A percentile compares a stretch with the other conserved stretches of the same genome.
These are phyloP conservation scores for Xylariaceae sp. DNA, from an alignment of 2,329 filamentous ascomycete species.

Conservation along the genomic window DNA sequence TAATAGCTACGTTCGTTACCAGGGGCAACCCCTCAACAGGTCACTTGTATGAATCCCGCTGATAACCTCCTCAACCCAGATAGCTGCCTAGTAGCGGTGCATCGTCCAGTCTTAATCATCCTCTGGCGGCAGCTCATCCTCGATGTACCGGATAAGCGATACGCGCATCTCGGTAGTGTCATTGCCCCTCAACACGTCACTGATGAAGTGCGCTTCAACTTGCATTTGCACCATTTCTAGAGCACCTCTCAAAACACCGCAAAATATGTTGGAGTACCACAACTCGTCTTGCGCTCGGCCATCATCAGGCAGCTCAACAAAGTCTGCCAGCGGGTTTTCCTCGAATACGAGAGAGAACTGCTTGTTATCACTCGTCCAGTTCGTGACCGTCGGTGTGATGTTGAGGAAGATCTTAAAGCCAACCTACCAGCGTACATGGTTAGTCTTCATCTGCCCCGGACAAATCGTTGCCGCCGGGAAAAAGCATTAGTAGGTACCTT, in stretches of 20 bases:
- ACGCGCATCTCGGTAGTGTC: constrained; percentile 97
- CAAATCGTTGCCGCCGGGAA: neutral
- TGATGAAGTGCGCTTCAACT: constrained; percentile 93
- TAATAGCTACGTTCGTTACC: too few species aligned
- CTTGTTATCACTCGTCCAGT: constrained; percentile 94
- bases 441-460: constrained; percentile 11
- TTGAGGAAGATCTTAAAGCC: constrained; percentile 99
- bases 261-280: constrained; percentile 98
- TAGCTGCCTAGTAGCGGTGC: neutral
- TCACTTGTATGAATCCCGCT: neutral
- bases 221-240: constrained; percentile 99
- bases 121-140: constrained; percentile 94
- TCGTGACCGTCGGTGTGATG: constrained; percentile 85
- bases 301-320: constrained; percentile 95
- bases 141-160: constrained; percentile 85
- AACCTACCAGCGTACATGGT: constrained; percentile 51
- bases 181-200: constrained; percentile 85
- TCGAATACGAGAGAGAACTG: constrained; percentile 96
- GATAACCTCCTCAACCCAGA: neutral
- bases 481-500: constrained; percentile 52
- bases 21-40: neutral
- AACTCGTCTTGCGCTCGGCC: constrained; percentile 92
- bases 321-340: constrained; percentile 94
- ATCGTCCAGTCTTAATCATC: constrained; percentile 61
- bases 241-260: constrained; percentile 83